phyloP scores from a whole-genome alignment of 345 rosid species.

The Fremontodendron californicum region DNA sequence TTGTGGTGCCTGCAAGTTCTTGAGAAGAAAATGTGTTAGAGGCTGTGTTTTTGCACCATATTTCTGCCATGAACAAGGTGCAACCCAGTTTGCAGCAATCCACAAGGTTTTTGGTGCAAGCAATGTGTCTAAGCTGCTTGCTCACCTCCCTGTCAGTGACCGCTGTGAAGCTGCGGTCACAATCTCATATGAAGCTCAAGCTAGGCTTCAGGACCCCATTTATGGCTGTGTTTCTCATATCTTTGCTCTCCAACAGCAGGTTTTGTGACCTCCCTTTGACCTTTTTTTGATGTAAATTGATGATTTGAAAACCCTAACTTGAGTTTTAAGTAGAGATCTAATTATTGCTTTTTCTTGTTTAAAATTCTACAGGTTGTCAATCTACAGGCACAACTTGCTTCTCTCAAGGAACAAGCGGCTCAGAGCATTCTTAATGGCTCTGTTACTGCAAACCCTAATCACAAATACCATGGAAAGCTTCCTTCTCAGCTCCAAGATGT shows the following conservation, averaged over 20 bases:
- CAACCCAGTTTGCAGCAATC: conserved; percentile 81
- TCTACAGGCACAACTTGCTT: conserved; percentile 81
- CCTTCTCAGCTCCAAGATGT: conserved; percentile 43
- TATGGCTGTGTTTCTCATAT: conserved; percentile 96
- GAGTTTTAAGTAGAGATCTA: not conserved
- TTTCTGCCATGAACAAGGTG: conserved; percentile 92
- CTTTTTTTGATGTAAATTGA: not conserved
- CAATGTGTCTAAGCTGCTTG: conserved; percentile 79
- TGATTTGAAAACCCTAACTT: conserved; percentile 27
- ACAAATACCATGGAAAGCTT: conserved; percentile 36
- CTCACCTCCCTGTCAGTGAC: conserved; percentile 66
- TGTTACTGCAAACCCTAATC: conserved; percentile 56
- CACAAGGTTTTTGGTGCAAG: conserved; percentile 98
- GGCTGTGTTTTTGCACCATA: conserved; percentile 97
- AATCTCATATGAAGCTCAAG: conserved; percentile 96
- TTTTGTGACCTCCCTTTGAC: conserved; percentile 12
- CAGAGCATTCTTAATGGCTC: too few species aligned
- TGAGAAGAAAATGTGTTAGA: conserved; percentile 81
- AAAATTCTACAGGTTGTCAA: conserved; percentile 61
- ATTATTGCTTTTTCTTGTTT: not conserved
- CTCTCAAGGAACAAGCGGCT: conserved; percentile 74
- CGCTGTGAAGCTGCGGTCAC: conserved; percentile 89
- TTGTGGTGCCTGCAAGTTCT: conserved; percentile 96
- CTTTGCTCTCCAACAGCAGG: conserved; percentile 96
- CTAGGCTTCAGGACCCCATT: conserved; percentile 90